Evolutionary conservation across 164 flowering plant species (phyloP), one percentile per base, ranked within the genome.

Genomic region (Macadamia integrifolia): DNA sequence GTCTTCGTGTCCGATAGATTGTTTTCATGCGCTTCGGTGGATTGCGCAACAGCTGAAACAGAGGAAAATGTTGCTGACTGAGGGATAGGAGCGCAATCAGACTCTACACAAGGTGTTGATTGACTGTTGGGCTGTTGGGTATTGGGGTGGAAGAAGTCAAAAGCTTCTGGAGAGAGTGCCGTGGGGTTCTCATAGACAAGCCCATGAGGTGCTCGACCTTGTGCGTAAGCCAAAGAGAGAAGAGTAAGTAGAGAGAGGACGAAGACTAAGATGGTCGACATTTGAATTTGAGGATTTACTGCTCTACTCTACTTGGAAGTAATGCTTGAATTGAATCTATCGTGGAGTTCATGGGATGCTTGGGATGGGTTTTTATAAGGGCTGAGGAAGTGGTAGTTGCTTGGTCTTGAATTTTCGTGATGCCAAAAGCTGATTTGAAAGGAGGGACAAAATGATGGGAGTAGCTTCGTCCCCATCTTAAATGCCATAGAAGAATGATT

Each of bases 101-200:
- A 71, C 28, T 42, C 63, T 8, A 69, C 69, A 57, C 82, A 81
- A 0, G 78, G 71, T 23, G 43, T 64, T 62, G 23, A 23, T 12
- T 59, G 64, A 29, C 48, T 48, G 1, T 30, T 61, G 1, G 80
- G 72, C 6, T 55, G 48, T 17, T 73, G 69, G 5, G 74, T 53
- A 35, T 79, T 72, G 0, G 96, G 91, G 67, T 92, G 88, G 83
- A 92, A 92, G 78, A 89, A 90, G 0, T 83, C 86, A 23, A 72
- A 74, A 59, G 96, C 91, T 9, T 85, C 74, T 10, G 96, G 98
- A 0, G 98, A 78, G 61, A 92, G 75, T 0, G 87, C 81, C 48
- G 78, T 40, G 1, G 96, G 92, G 67, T 56, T 83, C 74, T 84
- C 88, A n/a, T 85, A 68, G 11, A 68, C 76, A 8, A 87, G 80